phyloP scores from a whole-genome alignment of 1,139 yeast genomes.

The Nakaseomyces delphensis region DNA sequence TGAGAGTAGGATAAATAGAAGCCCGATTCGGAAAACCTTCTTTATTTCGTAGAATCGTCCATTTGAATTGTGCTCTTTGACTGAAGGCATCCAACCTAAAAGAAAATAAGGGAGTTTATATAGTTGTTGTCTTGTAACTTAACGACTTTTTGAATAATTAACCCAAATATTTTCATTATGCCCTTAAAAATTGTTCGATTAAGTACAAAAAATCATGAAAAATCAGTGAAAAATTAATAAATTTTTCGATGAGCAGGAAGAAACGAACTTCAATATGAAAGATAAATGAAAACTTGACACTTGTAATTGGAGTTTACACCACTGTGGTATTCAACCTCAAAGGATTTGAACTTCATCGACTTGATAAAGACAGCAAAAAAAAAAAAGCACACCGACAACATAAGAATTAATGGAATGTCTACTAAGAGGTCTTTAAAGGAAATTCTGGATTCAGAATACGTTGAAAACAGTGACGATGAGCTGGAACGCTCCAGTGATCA shows the following conservation, averaged over 20 bases:
- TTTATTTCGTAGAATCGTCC: neutral
- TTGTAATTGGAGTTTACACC: no score
- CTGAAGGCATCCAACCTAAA: neutral
- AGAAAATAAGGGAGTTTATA: neutral
- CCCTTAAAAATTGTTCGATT: neutral
- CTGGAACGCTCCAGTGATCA: slow-evolving; percentile 11
- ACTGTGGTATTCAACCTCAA: no score
- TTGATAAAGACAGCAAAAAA: no score
- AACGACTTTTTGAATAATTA: no score
- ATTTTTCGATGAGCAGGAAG: slow-evolving; percentile 1
- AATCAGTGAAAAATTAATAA: neutral
- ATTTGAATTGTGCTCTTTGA: neutral
- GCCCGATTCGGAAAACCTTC: neutral
- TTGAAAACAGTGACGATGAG: slow-evolving; percentile 25
- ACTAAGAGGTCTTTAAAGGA: slow-evolving; percentile 29
- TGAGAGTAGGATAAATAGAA: slow-evolving; percentile 2
- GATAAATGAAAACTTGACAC: no score
- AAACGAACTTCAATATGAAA: no score
- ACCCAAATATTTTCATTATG: no score
- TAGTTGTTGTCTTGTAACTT: neutral
- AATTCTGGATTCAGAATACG: slow-evolving; percentile 30
- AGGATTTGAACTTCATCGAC: no score
- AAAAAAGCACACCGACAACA: no score
- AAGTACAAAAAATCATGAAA: neutral
- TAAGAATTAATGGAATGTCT: slow-evolving; percentile 11